Evolutionary conservation across 2,329 filamentous ascomycete species (phyloP).

Genomic region (Beauveria australis): DNA sequence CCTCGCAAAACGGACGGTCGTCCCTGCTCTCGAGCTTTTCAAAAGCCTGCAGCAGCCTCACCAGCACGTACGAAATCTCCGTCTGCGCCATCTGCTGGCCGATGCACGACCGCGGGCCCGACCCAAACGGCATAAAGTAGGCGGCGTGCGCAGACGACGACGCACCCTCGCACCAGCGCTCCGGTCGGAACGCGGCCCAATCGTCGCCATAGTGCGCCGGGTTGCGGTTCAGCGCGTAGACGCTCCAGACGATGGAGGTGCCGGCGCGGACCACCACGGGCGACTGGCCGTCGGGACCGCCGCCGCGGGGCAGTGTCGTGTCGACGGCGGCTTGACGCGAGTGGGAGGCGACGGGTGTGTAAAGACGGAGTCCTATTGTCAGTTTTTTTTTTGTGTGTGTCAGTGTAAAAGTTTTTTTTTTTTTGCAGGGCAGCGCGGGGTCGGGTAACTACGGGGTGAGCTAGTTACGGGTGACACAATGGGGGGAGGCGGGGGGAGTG

Average conservation of each 20-base stretch:
- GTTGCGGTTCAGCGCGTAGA: conserved; percentile 8
- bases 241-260: conserved; percentile 24
- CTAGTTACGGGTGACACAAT: neutral
- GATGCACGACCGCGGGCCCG: conserved; percentile 9
- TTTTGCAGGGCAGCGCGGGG: neutral
- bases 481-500: neutral
- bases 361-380: conserved; percentile 3
- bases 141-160: neutral
- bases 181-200: conserved; percentile 6
- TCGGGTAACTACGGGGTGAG: neutral
- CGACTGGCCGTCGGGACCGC: conserved; percentile 37
- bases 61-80: conserved; percentile 7
- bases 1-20: conserved; percentile 2
- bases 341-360: conserved; percentile 25
- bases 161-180: neutral
- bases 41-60: conserved; percentile 5
- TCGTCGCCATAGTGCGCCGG: conserved; percentile 7
- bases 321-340: conserved; percentile 28
- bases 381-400: neutral
- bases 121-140: conserved; percentile 9
- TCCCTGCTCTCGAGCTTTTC: neutral
- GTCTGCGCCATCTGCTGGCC: conserved; percentile 8
- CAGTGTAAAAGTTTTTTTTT: too few species aligned
- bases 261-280: conserved; percentile 43
- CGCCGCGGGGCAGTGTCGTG: conserved; percentile 43